phyloP scores from a whole-genome alignment of 108 stramenopile genomes.

The Skeletonema menzelii region DNA sequence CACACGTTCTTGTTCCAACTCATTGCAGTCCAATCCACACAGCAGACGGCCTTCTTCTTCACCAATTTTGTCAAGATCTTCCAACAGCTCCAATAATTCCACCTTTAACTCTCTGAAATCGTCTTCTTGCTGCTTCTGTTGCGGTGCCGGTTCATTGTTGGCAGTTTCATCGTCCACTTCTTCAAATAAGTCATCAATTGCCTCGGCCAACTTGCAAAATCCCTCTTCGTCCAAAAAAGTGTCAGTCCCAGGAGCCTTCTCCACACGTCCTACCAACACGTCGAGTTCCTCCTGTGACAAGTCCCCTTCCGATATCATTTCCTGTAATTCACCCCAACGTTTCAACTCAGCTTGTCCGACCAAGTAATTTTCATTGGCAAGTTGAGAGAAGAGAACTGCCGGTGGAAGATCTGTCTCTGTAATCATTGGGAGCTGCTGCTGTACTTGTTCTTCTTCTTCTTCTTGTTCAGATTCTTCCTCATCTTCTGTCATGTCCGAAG shows the following conservation, averaged over 20 bases:
- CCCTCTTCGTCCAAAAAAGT: conserved; percentile 59
- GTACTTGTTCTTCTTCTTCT: not conserved
- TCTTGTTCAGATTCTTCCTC: not conserved
- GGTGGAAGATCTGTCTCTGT: conserved; percentile 62
- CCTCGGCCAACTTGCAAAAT: conserved; percentile 59
- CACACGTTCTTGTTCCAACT: conserved; percentile 66
- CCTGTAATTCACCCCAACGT: conserved; percentile 71
- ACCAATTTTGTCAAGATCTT: conserved; percentile 40
- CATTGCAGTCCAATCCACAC: conserved; percentile 70
- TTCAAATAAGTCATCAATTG: conserved; percentile 81
- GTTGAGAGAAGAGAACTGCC: conserved; percentile 65
- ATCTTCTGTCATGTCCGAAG: conserved; percentile 5
- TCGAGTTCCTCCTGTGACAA: conserved; percentile 64
- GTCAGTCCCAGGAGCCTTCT: conserved; percentile 48
- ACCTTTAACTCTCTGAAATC: conserved; percentile 31
- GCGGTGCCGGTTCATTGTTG: not conserved
- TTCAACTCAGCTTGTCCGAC: conserved; percentile 63
- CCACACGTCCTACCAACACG: conserved; percentile 44
- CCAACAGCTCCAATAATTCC: conserved; percentile 46
- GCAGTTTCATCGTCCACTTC: conserved; percentile 54
- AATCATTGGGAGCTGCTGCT: conserved; percentile 31
- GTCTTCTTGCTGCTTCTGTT: not conserved
- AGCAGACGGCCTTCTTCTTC: conserved; percentile 55
- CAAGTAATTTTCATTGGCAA: conserved; percentile 59
- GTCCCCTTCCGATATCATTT: conserved; percentile 70